Percentiles rank a stretch among this genome's conserved stretches.
These are phyloP conservation scores for Gynochthodes officinalis DNA, from an alignment of 257 asterid genomes.

Conservation along the genomic window DNA sequence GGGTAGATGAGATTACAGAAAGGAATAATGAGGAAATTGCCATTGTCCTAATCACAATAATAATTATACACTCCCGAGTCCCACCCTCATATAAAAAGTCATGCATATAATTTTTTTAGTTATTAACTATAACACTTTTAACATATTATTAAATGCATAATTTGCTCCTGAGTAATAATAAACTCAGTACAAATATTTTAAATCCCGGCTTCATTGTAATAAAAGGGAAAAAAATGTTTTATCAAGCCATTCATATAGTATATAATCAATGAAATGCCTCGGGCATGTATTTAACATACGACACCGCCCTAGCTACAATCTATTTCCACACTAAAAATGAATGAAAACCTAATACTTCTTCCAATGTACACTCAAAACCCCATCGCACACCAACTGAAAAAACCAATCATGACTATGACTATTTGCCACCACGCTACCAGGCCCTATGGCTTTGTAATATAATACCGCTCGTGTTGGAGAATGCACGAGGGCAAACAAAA, in stretches of 20 bases:
- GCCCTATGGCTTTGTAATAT: slow-evolving; percentile 27
- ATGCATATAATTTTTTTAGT: too few relatives aligned
- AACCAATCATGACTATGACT: slow-evolving; percentile 33
- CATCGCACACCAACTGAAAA: slow-evolving; percentile 34
- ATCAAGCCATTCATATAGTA: not conserved
- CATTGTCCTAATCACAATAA: too few relatives aligned
- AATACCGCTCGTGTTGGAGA: slow-evolving; percentile 41
- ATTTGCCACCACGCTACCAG: slow-evolving; percentile 37
- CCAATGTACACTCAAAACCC: slow-evolving; percentile 40
- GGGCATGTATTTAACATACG: slow-evolving; percentile 11
- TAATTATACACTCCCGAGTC: too few relatives aligned
- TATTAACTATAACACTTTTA: too few relatives aligned
- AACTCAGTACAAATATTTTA: too few relatives aligned
- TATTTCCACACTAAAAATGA: slow-evolving; percentile 15
- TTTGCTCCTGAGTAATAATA: too few relatives aligned
- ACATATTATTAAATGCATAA: too few relatives aligned
- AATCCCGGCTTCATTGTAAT: too few relatives aligned
- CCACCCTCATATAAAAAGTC: too few relatives aligned
- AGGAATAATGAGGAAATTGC: too few relatives aligned
- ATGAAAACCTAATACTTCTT: slow-evolving; percentile 2
- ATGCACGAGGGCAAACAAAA: slow-evolving; percentile 42
- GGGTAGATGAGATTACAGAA: too few relatives aligned
- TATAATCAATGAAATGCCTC: slow-evolving; percentile 2
- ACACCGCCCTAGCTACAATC: slow-evolving; percentile 16
- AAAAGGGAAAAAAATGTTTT: not conserved